phyloP scores from a whole-genome alignment of 805 yeast species.

The Saccharomycopsis schoenii region DNA sequence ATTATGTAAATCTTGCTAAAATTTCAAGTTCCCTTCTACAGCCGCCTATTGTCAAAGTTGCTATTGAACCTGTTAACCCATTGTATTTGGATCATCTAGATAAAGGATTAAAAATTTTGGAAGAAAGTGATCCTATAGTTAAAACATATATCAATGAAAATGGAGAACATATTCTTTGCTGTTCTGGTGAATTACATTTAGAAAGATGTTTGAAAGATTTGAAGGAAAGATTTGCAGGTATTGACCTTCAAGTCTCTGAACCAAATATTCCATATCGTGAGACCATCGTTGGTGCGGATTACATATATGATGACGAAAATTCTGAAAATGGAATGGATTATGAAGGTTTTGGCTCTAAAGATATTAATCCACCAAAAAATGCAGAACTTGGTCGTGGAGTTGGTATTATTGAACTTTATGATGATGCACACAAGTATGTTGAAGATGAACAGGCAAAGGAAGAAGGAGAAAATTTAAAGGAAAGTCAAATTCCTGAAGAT shows the following conservation, averaged over 20 bases:
- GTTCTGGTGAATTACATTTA: conserved; percentile 94
- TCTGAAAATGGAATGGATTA: not conserved
- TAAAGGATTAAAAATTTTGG: conserved; percentile 64
- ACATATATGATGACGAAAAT: not conserved
- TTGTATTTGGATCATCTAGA: conserved; percentile 66
- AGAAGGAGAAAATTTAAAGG: conserved; percentile 26
- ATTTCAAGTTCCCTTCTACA: conserved; percentile 45
- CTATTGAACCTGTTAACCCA: conserved; percentile 90
- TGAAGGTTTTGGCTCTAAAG: conserved; percentile 21
- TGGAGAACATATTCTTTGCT: conserved; percentile 89
- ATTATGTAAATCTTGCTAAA: conserved; percentile 72
- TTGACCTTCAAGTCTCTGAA: conserved; percentile 76
- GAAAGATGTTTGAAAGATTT: conserved; percentile 92
- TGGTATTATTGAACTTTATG: conserved; percentile 29
- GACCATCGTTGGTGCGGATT: conserved; percentile 36
- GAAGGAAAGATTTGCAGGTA: conserved; percentile 83
- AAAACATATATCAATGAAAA: conserved; percentile 76
- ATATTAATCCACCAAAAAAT: conserved; percentile 41
- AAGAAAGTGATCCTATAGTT: conserved; percentile 92
- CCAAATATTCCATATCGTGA: conserved; percentile 95
- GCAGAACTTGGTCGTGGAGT: conserved; percentile 37
- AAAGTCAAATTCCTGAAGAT: not conserved
- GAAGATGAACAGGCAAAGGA: not conserved
- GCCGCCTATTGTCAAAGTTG: conserved; percentile 92
- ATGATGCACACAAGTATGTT: conserved; percentile 21